A percentile compares a stretch with the other conserved stretches of the same genome.
Conservation (phyloP, 768 basidiomycete genomes). For the Boletus insuetus region DNA sequence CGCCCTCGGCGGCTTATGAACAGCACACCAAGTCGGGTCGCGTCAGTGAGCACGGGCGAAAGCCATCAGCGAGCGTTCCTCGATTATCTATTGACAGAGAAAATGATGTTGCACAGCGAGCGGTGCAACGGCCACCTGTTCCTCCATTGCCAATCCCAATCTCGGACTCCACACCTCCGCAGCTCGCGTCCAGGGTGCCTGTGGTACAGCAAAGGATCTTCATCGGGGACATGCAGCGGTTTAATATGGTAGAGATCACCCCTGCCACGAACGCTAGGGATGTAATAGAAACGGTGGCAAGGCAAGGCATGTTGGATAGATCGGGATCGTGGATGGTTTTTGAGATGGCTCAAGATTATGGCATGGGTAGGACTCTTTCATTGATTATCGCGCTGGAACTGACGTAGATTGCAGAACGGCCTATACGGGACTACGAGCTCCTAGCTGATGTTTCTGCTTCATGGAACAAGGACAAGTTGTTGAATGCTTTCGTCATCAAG, state of each 20-base stretch:
- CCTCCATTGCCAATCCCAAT: slow-evolving; percentile 38
- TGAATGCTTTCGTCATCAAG: slow-evolving; percentile 81
- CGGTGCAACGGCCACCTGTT: slow-evolving; percentile 34
- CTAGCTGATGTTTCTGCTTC: slow-evolving; percentile 74
- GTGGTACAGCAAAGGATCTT: slow-evolving; percentile 71
- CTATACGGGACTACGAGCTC: slow-evolving; percentile 85
- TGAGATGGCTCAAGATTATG: slow-evolving; percentile 88
- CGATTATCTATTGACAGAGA: slow-evolving; percentile 25
- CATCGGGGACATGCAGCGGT: slow-evolving; percentile 72
- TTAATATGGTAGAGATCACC: slow-evolving; percentile 69
- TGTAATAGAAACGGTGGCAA: slow-evolving; percentile 62
- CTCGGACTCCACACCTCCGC: slow-evolving; percentile 35
- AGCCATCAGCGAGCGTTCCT: slow-evolving; percentile 16
- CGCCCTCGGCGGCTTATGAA: slow-evolving; percentile 14
- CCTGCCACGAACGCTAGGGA: slow-evolving; percentile 69
- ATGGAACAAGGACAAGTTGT: slow-evolving; percentile 82
- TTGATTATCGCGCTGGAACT: neutral
- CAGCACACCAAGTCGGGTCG: slow-evolving; percentile 18
- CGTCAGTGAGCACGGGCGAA: slow-evolving; percentile 27
- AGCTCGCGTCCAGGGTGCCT: slow-evolving; percentile 22
- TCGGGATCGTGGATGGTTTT: slow-evolving; percentile 84
- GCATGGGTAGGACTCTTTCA: slow-evolving; percentile 66
- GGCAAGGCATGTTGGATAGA: slow-evolving; percentile 63
- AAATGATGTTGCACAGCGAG: slow-evolving; percentile 21
- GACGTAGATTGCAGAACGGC: slow-evolving; percentile 62